These are phyloP conservation scores for Stygiomarasmius scandens DNA, from an alignment of 1,284 basidiomycete genomes.

Conservation along the genomic window DNA sequence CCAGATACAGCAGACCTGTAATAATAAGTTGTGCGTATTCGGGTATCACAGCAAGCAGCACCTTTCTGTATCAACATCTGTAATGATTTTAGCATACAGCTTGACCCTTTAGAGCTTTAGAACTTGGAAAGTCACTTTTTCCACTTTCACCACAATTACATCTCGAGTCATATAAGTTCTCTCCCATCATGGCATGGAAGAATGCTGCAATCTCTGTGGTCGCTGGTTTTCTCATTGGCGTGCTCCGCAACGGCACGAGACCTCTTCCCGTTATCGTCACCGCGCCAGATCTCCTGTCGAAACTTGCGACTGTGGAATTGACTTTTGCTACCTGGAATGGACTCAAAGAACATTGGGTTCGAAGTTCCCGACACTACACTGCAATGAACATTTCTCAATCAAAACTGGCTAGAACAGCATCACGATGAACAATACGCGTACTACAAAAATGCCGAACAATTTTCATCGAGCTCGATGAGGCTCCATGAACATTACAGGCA, in stretches of 20 bases:
- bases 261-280: no score
- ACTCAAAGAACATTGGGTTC: conserved; percentile 42
- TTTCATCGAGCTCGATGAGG: conserved; percentile 39
- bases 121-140: no score
- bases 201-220: not conserved
- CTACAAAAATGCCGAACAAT: conserved; percentile 43
- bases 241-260: not conserved
- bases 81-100: no score
- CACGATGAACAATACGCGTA: conserved; percentile 39
- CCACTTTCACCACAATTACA: no score
- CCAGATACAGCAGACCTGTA: no score
- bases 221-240: not conserved
- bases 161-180: no score
- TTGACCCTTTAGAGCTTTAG: no score
- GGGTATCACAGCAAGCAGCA: no score
- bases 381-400: conserved; percentile 38
- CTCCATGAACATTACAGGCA: conserved; percentile 52
- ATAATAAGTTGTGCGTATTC: no score
- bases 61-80: no score
- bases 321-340: conserved; percentile 33
- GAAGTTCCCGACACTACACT: conserved; percentile 39
- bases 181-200: not conserved
- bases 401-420: conserved; percentile 33
- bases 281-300: no score
- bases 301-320: conserved; percentile 37